Percentiles rank a stretch among this genome's conserved stretches.
These are phyloP conservation scores for Salix arbutifolia DNA, from an alignment of 345 rosid genomes.

Conservation along the genomic window DNA sequence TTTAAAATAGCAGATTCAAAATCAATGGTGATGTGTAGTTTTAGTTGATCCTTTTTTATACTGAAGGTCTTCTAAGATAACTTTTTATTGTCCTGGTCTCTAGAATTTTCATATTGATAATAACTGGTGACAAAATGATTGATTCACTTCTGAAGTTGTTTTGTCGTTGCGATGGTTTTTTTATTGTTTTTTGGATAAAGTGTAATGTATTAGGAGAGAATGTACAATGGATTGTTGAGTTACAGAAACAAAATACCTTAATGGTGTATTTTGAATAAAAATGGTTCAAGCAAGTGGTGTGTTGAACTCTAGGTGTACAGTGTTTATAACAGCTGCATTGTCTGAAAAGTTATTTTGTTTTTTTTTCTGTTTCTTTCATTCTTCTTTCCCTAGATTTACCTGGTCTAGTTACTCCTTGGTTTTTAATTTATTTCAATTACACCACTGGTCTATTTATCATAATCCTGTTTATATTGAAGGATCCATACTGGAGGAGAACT, in stretches of 20 bases:
- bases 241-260: not conserved
- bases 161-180: too few relatives aligned
- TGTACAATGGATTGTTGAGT: not conserved
- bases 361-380: not conserved
- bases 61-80: not conserved
- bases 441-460: not conserved
- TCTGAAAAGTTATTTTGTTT: too few relatives aligned
- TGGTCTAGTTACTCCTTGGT: not conserved
- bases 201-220: too few relatives aligned
- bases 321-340: not conserved
- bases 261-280: not conserved
- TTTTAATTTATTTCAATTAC: not conserved
- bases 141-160: not conserved
- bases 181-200: too few relatives aligned
- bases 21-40: not conserved
- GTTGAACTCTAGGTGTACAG: not conserved
- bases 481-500: constrained; percentile 69
- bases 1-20: not conserved
- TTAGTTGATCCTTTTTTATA: not conserved
- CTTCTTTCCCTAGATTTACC: not conserved
- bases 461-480: constrained; percentile 28
- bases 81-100: not conserved
- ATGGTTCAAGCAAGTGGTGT: not conserved
- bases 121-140: not conserved
- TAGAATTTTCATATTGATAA: not conserved